These are phyloP conservation scores for Bruguiera parviflora DNA, from an alignment of 345 rosid species.

Conservation along the genomic window DNA sequence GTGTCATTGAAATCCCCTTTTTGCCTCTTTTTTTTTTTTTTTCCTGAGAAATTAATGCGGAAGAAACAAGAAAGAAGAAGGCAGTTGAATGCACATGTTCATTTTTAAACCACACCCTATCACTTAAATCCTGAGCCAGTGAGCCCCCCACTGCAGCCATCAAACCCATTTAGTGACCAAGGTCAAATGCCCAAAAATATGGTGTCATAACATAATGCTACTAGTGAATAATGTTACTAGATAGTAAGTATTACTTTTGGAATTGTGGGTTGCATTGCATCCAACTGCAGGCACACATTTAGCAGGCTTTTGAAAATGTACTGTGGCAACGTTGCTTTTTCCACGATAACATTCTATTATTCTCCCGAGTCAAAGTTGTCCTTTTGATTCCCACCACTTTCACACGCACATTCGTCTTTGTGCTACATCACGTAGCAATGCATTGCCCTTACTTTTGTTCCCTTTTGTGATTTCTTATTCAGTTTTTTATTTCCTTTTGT, in stretches of 20 bases:
- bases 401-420: conserved; percentile 23
- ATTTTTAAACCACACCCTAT: conserved; percentile 3
- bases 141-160: conserved; percentile 22
- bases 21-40: neutral
- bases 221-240: neutral
- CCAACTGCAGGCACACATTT: conserved; percentile 9
- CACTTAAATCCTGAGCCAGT: conserved; percentile 23
- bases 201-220: neutral
- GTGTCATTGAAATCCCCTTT: conserved; percentile 12
- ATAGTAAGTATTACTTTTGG: neutral
- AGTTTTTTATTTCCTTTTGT: neutral
- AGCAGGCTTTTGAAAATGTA: conserved; percentile 36
- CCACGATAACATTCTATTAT: conserved; percentile 33
- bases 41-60: neutral
- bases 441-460: neutral
- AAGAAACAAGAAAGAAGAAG: no score
- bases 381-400: conserved; percentile 28
- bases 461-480: conserved; percentile 5
- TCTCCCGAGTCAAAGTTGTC: conserved; percentile 41
- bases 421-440: neutral
- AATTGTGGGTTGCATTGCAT: conserved; percentile 14
- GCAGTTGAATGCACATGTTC: neutral
- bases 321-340: conserved; percentile 11
- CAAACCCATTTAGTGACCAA: conserved; percentile 4
- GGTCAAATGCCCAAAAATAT: conserved; percentile 15